Evolutionary conservation across 495 filamentous ascomycete genomes (phyloP), one percentile per base, ranked within the genome.

Genomic region (Hypoxylon fragiforme): DNA sequence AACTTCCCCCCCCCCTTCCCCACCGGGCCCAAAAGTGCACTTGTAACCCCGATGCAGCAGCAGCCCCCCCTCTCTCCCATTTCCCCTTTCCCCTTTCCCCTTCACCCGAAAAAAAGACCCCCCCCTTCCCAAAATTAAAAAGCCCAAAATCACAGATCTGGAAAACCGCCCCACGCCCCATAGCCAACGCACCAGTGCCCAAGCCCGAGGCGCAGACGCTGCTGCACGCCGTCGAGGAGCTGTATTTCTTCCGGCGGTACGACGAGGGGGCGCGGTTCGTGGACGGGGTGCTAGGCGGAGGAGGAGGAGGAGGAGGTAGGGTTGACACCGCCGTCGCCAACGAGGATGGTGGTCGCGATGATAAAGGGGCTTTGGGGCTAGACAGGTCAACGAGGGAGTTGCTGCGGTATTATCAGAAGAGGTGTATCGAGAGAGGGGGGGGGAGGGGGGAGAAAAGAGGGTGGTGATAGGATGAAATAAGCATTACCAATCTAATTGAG

Each of bases 141-240:
- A 15, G 13, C 9, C 9, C 16, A 20, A 7, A 6, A 14, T 44
- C 14, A 36, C 38, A 81, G 77, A 68, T 80, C 21, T 69, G 63
- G 61, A 67, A 71, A 30, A 67, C 66, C 0, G 64, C 79, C 40
- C 46, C 59, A n/a, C 46, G 78, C 12, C 74, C 77, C 8, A 47
- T 77, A 5, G 40, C 46, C 26, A 15, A 48, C 2, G 50, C 12
- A 2, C 62, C 44, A 11, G 40, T 71, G 2, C 44, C 63, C 15
- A 79, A 79, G 28, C 69, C 73, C 11, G 67, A 73, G 2, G 68
- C 68, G 1, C 77, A 81, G 47, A 68, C 70, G 4, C 57, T 83
- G 13, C 45, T 81, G 8, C 78, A 83, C 59, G 77, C 79, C 0
- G 78, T 77, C 1, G 80, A 83, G 54, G 79, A 83, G 54, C 63